Conservation (phyloP, 352 stramenopile species). For the Phytopythium ostracodes region DNA sequence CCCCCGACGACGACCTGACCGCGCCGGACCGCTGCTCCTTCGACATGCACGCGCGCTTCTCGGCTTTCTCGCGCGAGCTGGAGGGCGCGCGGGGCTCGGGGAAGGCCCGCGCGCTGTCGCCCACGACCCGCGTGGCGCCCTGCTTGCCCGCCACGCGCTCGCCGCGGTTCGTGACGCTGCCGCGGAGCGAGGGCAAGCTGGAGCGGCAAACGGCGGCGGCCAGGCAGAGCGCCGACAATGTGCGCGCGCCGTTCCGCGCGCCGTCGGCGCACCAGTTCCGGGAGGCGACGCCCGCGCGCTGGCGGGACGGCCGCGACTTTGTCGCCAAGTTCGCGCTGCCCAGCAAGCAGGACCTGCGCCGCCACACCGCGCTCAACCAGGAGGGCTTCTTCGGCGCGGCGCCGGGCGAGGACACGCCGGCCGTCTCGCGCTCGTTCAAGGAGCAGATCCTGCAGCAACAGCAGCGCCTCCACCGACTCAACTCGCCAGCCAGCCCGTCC, state of each 20-base stretch:
- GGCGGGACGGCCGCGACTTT: conserved; percentile 39
- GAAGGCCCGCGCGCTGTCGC: conserved; percentile 8
- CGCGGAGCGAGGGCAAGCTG: conserved; percentile 18
- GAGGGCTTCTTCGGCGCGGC: conserved; percentile 48
- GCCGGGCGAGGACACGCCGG: conserved; percentile 26
- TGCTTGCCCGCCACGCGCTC: conserved; percentile 22
- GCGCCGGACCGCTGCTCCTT: conserved; percentile 37
- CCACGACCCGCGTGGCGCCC: conserved; percentile 18
- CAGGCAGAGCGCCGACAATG: conserved; percentile 33
- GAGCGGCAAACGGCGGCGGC: conserved; percentile 38
- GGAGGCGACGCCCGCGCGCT: conserved; percentile 12
- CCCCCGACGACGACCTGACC: too few relatives aligned
- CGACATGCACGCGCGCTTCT: conserved; percentile 29
- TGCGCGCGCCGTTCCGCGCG: conserved; percentile 37
- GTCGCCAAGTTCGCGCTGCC: conserved; percentile 59
- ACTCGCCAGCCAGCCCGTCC: conserved; percentile 6
- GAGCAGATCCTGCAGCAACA: conserved; percentile 17
- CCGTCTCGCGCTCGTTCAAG: conserved; percentile 27
- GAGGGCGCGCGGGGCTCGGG: conserved; percentile 6
- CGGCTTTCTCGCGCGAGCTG: conserved; percentile 19
- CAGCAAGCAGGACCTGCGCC: conserved; percentile 60
- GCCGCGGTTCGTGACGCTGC: conserved; percentile 24
- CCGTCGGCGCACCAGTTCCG: conserved; percentile 47
- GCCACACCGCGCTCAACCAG: conserved; percentile 49
- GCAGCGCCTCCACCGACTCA: conserved; percentile 10